phyloP scores from a whole-genome alignment of 345 rosid species.

The Brassica rapa region DNA sequence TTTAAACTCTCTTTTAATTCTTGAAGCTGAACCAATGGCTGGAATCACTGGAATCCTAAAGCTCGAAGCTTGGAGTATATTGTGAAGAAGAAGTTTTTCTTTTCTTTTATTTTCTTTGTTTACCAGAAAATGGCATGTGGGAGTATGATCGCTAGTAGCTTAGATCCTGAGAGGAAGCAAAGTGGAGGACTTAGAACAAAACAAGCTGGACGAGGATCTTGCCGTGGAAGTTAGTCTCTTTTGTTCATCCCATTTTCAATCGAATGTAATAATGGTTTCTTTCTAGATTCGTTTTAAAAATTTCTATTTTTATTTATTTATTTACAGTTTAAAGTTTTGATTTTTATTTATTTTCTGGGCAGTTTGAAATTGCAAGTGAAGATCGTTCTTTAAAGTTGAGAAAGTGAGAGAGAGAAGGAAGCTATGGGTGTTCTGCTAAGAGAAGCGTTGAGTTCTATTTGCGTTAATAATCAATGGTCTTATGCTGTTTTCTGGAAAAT shows the following conservation, averaged over 20 bases:
- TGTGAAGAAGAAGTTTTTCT: conserved; percentile 24
- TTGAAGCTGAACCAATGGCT: conserved; percentile 48
- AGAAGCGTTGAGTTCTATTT: conserved; percentile 80
- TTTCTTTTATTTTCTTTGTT: background rate
- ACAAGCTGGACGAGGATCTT: conserved; percentile 97
- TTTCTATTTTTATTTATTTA: background rate
- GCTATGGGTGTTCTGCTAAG: conserved; percentile 73
- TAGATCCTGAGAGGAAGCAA: conserved; percentile 93
- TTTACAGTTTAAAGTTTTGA: conserved; percentile 4
- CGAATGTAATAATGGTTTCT: conserved; percentile 37
- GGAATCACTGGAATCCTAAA: conserved; percentile 50
- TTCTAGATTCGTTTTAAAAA: background rate
- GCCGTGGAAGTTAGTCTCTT: conserved; percentile 90
- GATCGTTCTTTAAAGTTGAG: conserved; percentile 9
- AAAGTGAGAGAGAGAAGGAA: background rate
- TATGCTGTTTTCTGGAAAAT: conserved; percentile 97
- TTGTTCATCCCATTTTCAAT: conserved; percentile 23
- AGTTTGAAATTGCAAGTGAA: conserved; percentile 35
- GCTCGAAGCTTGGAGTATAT: conserved; percentile 55
- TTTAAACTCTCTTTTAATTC: background rate
- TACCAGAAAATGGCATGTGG: conserved; percentile 60
- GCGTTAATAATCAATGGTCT: conserved; percentile 72
- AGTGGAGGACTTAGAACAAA: conserved; percentile 93
- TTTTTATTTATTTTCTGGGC: background rate
- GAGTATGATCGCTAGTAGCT: conserved; percentile 61